These are phyloP conservation scores for Exophiala bonariae DNA, from an alignment of 2,329 filamentous ascomycete genomes.

Conservation along the genomic window DNA sequence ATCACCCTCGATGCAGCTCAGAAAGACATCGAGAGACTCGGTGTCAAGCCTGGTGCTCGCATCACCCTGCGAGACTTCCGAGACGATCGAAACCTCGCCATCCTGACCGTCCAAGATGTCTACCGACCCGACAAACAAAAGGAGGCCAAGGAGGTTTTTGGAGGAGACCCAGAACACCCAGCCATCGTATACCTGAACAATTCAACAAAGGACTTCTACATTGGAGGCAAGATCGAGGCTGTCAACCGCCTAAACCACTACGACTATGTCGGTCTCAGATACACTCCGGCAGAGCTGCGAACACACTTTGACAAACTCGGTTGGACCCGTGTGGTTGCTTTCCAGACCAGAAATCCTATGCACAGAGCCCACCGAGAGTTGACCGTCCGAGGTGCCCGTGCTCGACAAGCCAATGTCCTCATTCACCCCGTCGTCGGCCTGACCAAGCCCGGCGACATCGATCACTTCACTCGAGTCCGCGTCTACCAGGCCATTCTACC, in stretches of 20 bases:
- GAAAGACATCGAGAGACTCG: conserved; percentile 70
- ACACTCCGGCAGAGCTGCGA: conserved; percentile 92
- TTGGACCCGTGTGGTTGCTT: conserved; percentile 95
- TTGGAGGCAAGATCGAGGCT: conserved; percentile 94
- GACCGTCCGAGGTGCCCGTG: conserved; percentile 93
- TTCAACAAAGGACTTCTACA: conserved; percentile 81
- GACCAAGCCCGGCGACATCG: conserved; percentile 98
- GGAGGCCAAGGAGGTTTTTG: conserved; percentile 93
- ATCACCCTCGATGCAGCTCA: conserved; percentile 87
- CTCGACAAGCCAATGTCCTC: conserved; percentile 95
- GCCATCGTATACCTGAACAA: conserved; percentile 87
- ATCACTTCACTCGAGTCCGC: conserved; percentile 98
- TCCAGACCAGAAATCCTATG: conserved; percentile 99
- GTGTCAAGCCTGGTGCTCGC: conserved; percentile 76
- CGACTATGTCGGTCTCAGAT: conserved; percentile 95
- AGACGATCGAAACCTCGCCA: conserved; percentile 93
- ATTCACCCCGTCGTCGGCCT: conserved; percentile 98
- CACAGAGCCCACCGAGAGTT: conserved; percentile 97
- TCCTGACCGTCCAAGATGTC: conserved; percentile 91
- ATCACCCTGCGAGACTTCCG: conserved; percentile 91
- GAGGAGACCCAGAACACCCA: conserved; percentile 86
- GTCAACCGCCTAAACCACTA: conserved; percentile 97
- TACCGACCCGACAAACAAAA: conserved; percentile 93
- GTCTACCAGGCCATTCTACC: conserved; percentile 97
- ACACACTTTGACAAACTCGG: conserved; percentile 99